Evolutionary conservation across 108 stramenopile genomes (phyloP), one percentile per base, ranked within the genome.

Genomic region (Conticribra guillardii): DNA sequence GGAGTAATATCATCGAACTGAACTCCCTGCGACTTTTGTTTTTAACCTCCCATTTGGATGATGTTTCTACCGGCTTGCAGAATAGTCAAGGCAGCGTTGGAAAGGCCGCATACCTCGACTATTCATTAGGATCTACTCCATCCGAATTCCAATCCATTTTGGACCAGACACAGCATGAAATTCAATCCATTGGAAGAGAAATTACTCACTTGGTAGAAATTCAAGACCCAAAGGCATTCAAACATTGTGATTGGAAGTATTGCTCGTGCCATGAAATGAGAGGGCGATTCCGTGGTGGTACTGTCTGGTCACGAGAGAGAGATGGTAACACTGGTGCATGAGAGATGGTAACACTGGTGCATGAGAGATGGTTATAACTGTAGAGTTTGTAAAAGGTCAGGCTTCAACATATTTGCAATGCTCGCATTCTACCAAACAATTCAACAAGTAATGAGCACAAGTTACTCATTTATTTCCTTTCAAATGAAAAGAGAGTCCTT

Each of bases 251-350:
- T 64, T 80, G 91, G 44, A 76, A 73, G 23, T 96, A 90, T 88
- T 96, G 95, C 64, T 84, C 69, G 50, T 96, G 95, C 60, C 95
- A 96, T 56, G 83, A 80, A 41, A 71, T 88, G 51, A 73, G 95
- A 32, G 61, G 70, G 2, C 48, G 66, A 23, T 96, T 96, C 60
- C 64, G 71, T 2, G 70, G 77, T 18, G 90, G 87, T 22, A 82
- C 89, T 1, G 79, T 96, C 32, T 91, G 64, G 64, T 65, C 46
- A 8, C 24, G 24, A 27, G 61, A 62, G 37, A 41, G 11, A 41
- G 37, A 41, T 11, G 37, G 37, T 41, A n/a, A n/a, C n/a, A n/a
- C n/a, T n/a, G n/a, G n/a, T n/a, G n/a, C n/a, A n/a, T n/a, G n/a
- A n/a, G n/a, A n/a, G n/a, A n/a, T n/a, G n/a, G n/a, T n/a, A n/a